phyloP scores from a whole-genome alignment of 208 protist genomes.

The Angomonas deanei region DNA sequence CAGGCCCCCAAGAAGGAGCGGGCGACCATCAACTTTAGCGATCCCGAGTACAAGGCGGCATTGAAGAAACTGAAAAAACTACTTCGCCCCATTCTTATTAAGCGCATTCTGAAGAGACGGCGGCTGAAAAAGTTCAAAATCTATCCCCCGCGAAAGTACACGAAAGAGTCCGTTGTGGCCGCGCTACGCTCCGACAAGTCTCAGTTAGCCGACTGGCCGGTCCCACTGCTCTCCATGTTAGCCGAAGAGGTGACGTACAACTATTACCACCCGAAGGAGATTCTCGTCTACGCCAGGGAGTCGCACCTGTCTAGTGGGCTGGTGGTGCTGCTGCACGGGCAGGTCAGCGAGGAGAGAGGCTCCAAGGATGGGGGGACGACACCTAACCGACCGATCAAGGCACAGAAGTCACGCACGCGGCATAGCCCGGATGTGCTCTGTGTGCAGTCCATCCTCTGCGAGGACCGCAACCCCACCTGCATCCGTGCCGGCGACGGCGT shows the following conservation, averaged over 20 bases:
- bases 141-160: slow-evolving; percentile 54
- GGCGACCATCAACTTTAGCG: slow-evolving; percentile 28
- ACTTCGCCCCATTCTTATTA: slow-evolving; percentile 56
- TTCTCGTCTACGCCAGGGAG: slow-evolving; percentile 74
- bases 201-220: slow-evolving; percentile 54
- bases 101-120: slow-evolving; percentile 28
- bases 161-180: slow-evolving; percentile 50
- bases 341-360: slow-evolving; percentile 19
- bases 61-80: slow-evolving; percentile 36
- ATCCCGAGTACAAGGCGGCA: slow-evolving; percentile 28
- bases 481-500: slow-evolving; percentile 38
- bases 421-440: slow-evolving; percentile 56
- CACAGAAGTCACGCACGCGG: slow-evolving; percentile 27
- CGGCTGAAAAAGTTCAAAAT: slow-evolving; percentile 29
- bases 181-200: slow-evolving; percentile 52
- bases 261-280: slow-evolving; percentile 47
- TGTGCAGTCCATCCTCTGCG: slow-evolving; percentile 68
- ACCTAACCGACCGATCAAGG: slow-evolving; percentile 24
- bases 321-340: slow-evolving; percentile 73
- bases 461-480: slow-evolving; percentile 51
- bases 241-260: slow-evolving; percentile 42
- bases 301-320: slow-evolving; percentile 71
- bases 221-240: slow-evolving; percentile 43
- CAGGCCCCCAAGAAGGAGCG: slow-evolving; percentile 13
- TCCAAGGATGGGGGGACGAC: not conserved